Base-by-base conservation (phyloP, 371 early-diverging fungal species). In the Hamiltosporidium tvaerminnensis region DNA sequence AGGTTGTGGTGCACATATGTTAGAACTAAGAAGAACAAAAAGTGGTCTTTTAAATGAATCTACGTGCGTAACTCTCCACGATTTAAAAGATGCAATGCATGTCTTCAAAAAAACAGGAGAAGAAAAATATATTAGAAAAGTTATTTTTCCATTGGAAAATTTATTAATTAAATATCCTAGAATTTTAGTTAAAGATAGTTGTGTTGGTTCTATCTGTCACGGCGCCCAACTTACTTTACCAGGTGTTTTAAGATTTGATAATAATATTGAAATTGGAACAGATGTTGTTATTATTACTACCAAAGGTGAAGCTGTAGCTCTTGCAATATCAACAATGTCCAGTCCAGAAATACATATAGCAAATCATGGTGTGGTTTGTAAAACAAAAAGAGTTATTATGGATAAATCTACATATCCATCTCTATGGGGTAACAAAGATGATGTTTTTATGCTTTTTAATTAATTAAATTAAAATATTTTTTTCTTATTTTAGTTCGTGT, bases 301-400 rank as follows among this genome's bases (percentile, higher is more conserved):
- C 64, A 97, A 97, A 84, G 98, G 98, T 70, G 98, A 97, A 77
- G 98, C 98, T 37, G 88, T 97, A 69, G 96, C 95, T 39, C 81
- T 97, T 9, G 94, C 84, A 50, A 87, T 88, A 67, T 91, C 96
- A 31, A 84, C 87, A 76, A 93, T 96, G 88, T 86, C 88, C 36
- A 90, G 92, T 7, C 84, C 91, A 32, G 91, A 91, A 65, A 90
- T 97, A 87, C 87, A 85, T 34, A 84, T 89, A 5, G 85, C 86
- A 80, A 82, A 84, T 61, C 89, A 89, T 75, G 94, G 94, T 52
- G 87, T 92, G 32, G 92, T 96, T 58, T 88, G 91, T 71, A 89
- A 90, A 82, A 91, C 93, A 73, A 94, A 95, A 85, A 85, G 96
- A 74, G 96, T 97, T 52, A 95, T 97, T 67, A 97, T 97, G 98